These are phyloP conservation scores for Leccinum pachyderme DNA, from an alignment of 1,284 basidiomycete species.

Conservation along the genomic window DNA sequence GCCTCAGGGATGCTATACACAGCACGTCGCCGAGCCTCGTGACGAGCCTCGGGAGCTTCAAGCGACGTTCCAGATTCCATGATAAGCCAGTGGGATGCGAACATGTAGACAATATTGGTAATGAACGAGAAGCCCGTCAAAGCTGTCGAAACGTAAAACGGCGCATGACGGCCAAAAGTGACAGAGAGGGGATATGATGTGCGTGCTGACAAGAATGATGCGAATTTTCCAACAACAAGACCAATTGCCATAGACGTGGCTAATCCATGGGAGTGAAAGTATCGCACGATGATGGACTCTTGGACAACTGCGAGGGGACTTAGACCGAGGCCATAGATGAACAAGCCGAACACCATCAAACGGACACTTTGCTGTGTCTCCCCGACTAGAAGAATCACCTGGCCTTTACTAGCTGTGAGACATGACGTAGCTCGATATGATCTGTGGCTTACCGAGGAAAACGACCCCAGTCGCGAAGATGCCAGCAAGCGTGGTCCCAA, in stretches of 20 bases:
- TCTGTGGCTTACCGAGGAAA: slow-evolving; percentile 48
- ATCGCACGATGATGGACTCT: slow-evolving; percentile 78
- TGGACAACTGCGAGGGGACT: slow-evolving; percentile 76
- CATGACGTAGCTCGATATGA: background rate
- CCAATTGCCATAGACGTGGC: slow-evolving; percentile 78
- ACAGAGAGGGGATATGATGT: slow-evolving; percentile 76
- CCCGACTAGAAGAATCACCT: slow-evolving; percentile 59
- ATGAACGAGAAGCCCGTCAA: slow-evolving; percentile 64
- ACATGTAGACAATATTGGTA: slow-evolving; percentile 67
- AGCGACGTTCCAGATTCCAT: slow-evolving; percentile 57
- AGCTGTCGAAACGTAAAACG: slow-evolving; percentile 68
- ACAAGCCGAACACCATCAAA: slow-evolving; percentile 69
- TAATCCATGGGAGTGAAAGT: slow-evolving; percentile 75
- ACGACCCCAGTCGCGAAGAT: slow-evolving; percentile 72
- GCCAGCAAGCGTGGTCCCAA: slow-evolving; percentile 68
- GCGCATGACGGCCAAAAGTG: slow-evolving; percentile 63
- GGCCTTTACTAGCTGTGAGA: slow-evolving; percentile 43
- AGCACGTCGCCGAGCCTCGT: slow-evolving; percentile 48
- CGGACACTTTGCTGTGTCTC: slow-evolving; percentile 57
- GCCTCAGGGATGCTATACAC: slow-evolving; percentile 52
- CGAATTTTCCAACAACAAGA: slow-evolving; percentile 72
- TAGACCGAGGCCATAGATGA: slow-evolving; percentile 76
- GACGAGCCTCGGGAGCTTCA: slow-evolving; percentile 58
- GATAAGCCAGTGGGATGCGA: slow-evolving; percentile 60
- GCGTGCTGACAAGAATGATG: slow-evolving; percentile 72